phyloP scores from a whole-genome alignment of 108 stramenopile species.

The Cyclostephanos tholiformis region DNA sequence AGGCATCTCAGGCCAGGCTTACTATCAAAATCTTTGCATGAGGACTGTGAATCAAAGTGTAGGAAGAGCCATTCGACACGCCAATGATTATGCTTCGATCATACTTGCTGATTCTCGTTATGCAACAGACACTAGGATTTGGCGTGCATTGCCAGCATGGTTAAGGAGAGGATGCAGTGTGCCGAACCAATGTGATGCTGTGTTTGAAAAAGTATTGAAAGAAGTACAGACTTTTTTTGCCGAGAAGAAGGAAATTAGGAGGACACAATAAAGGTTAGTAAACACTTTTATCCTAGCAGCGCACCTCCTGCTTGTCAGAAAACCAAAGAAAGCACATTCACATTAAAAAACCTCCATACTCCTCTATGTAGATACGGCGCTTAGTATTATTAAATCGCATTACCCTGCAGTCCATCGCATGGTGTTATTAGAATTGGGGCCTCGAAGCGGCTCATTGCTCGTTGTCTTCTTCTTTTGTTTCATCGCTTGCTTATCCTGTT shows the following conservation, averaged over 20 bases:
- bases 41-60: conserved; percentile 97
- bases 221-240: conserved; percentile 30
- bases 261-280: no score
- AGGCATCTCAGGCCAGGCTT: conserved; percentile 61
- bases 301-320: no score
- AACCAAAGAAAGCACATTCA: no score
- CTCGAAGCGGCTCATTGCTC: conserved; percentile 40
- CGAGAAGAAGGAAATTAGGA: not conserved
- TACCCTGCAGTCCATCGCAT: conserved; percentile 51
- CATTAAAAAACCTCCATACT: not conserved
- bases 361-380: not conserved
- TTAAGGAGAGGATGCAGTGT: conserved; percentile 37
- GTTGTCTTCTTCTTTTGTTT: conserved; percentile 39
- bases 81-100: conserved; percentile 91
- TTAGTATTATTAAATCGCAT: not conserved
- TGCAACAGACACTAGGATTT: conserved; percentile 59
- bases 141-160: conserved; percentile 83
- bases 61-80: conserved; percentile 97
- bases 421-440: conserved; percentile 43
- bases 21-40: conserved; percentile 96
- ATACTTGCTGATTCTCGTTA: conserved; percentile 91
- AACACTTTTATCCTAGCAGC: no score
- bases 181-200: conserved; percentile 14
- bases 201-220: conserved; percentile 45
- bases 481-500: conserved; percentile 43